Conservation (phyloP, 75 land plant species). For the Pinus albicaulis region DNA sequence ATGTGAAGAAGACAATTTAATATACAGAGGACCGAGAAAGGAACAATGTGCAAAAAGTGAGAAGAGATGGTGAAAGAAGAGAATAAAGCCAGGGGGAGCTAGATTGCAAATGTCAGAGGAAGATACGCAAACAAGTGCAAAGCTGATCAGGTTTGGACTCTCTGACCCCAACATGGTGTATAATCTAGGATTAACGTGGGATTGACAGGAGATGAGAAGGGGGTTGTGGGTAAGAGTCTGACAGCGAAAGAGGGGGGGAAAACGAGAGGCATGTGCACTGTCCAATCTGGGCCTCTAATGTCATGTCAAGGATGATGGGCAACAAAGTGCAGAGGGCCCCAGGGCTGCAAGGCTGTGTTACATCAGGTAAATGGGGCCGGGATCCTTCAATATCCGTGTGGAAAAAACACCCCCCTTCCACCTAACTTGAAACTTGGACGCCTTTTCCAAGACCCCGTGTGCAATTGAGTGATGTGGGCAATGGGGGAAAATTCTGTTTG, state of each 20-base stretch:
- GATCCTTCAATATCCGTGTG: not conserved
- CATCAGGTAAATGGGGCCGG: not conserved
- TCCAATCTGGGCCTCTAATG: not conserved
- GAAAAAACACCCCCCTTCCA: not conserved
- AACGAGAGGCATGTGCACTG: slow-evolving; percentile 13
- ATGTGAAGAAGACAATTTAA: slow-evolving; percentile 1
- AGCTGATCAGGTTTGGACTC: not conserved
- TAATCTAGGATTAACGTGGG: not conserved
- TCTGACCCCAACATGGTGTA: not conserved
- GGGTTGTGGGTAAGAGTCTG: not conserved
- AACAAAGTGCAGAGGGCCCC: not conserved
- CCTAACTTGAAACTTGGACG: no score
- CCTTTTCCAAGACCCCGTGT: no score
- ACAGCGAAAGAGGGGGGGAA: not conserved
- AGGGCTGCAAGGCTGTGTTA: slow-evolving; percentile 1
- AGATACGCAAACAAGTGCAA: slow-evolving; percentile 12
- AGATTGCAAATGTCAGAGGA: slow-evolving; percentile 2
- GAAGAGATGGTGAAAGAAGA: not conserved
- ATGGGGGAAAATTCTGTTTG: no score
- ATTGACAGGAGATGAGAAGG: not conserved
- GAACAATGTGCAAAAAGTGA: not conserved
- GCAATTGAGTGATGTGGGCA: no score
- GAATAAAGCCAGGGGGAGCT: not conserved
- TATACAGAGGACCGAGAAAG: not conserved
- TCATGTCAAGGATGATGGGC: slow-evolving; percentile 2